phyloP scores from a whole-genome alignment of 352 stramenopile genomes.

The Phytopythium sindhum region DNA sequence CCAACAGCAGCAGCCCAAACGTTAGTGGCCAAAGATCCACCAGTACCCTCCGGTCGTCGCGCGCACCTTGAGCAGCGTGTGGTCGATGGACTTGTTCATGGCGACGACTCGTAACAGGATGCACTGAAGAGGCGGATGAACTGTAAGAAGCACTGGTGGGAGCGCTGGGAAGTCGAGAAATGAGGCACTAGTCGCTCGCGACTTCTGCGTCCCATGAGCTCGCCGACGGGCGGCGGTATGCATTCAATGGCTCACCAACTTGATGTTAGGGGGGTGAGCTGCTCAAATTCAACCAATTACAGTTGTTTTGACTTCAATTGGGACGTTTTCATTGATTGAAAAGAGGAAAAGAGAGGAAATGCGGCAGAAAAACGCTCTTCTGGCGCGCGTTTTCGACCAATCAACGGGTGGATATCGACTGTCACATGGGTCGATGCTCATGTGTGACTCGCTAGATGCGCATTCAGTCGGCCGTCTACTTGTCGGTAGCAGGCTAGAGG shows the following conservation, averaged over 20 bases:
- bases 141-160: background rate
- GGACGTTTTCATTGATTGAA: constrained; percentile 10
- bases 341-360: background rate
- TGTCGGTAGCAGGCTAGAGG: too few relatives aligned
- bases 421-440: background rate
- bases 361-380: constrained; percentile 7
- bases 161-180: constrained; percentile 1
- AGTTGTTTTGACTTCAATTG: background rate
- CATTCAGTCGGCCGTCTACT: too few relatives aligned
- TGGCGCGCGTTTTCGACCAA: constrained; percentile 7
- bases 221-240: constrained; percentile 11
- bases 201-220: background rate
- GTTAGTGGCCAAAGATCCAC: constrained; percentile 5
- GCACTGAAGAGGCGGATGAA: background rate
- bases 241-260: constrained; percentile 22
- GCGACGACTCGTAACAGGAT: background rate
- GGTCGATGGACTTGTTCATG: constrained; percentile 72
- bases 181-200: background rate
- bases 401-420: background rate
- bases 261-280: background rate
- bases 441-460: background rate
- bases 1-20: constrained; percentile 1
- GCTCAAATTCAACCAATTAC: background rate
- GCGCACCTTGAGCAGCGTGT: constrained; percentile 77
- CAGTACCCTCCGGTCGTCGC: background rate